A percentile compares a stretch with the other conserved stretches of the same genome.
phyloP scores from a whole-genome alignment of 106 monocot species.

The Amphibolis antarctica region DNA sequence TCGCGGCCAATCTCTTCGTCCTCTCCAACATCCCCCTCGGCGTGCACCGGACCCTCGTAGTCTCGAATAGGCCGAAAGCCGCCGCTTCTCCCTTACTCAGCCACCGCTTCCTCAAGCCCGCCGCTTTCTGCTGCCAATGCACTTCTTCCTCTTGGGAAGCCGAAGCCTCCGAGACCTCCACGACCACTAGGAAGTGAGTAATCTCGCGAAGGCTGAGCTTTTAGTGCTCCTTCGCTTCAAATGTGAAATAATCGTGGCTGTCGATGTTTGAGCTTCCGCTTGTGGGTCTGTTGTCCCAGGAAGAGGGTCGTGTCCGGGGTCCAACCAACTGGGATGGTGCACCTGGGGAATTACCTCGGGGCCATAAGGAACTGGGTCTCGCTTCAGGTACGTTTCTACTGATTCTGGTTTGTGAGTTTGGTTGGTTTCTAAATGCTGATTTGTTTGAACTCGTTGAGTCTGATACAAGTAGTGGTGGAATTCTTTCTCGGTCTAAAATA shows the following conservation, averaged over 20 bases:
- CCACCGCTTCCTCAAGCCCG: background rate
- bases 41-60: conserved; percentile 4
- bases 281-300: conserved; percentile 27
- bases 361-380: conserved; percentile 88
- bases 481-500: background rate
- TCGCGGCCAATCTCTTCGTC: conserved; percentile 43
- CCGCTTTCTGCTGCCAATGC: conserved; percentile 25
- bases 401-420: background rate
- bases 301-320: conserved; percentile 94
- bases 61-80: conserved; percentile 1
- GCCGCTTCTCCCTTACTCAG: background rate
- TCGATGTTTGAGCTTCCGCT: background rate
- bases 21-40: conserved; percentile 32
- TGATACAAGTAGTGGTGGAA: background rate
- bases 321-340: conserved; percentile 93
- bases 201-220: background rate
- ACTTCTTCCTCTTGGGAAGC: conserved; percentile 13
- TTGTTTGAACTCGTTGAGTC: background rate
- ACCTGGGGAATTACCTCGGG: conserved; percentile 94
- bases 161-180: conserved; percentile 9
- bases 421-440: background rate
- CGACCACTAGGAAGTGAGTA: conserved; percentile 35
- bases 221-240: background rate
- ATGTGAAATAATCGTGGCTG: too few species aligned
- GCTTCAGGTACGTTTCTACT: conserved; percentile 58